Percentiles rank a stretch among this genome's conserved stretches.
Evolutionary conservation across 208 protist genomes (phyloP).

Genomic region (Endotrypanum monterogeii): DNA sequence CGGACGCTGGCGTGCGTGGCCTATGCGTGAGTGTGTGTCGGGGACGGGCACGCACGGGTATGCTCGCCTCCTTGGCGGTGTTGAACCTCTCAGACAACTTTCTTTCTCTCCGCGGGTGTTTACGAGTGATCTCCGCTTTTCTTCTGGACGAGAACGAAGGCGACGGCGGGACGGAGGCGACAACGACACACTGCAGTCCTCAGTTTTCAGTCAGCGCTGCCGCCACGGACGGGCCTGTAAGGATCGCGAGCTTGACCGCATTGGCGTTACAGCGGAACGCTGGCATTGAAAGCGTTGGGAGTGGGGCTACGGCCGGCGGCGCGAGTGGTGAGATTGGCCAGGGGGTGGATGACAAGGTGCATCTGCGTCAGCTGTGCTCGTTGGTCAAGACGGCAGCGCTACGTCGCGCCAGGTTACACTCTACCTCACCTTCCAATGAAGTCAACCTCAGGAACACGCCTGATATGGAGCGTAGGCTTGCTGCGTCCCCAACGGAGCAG

Average conservation of each 20-base stretch:
- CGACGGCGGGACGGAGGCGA: not conserved
- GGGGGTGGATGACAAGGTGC: slow-evolving; percentile 6
- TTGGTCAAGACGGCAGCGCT: slow-evolving; percentile 22
- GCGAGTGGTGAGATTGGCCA: not conserved
- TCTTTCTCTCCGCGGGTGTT: slow-evolving; percentile 56
- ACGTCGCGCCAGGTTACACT: slow-evolving; percentile 22
- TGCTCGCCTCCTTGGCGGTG: slow-evolving; percentile 48
- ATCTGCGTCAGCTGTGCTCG: slow-evolving; percentile 28
- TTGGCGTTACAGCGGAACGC: slow-evolving; percentile 56
- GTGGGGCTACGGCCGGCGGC: slow-evolving; percentile 24
- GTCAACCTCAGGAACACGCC: not conserved
- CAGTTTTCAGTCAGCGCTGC: not conserved
- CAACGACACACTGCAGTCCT: not conserved
- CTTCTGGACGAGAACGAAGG: slow-evolving; percentile 32
- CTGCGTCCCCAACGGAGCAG: not conserved
- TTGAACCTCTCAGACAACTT: slow-evolving; percentile 71
- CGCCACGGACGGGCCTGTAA: slow-evolving; percentile 5
- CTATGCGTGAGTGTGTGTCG: slow-evolving; percentile 45
- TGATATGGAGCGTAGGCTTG: not conserved
- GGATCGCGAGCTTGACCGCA: slow-evolving; percentile 15
- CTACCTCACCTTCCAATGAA: slow-evolving; percentile 1
- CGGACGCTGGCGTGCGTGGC: slow-evolving; percentile 54
- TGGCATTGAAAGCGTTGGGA: slow-evolving; percentile 25
- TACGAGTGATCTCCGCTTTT: slow-evolving; percentile 47
- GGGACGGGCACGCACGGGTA: slow-evolving; percentile 32